These are phyloP conservation scores for Cadophora sp. DNA, from an alignment of 2,329 filamentous ascomycete genomes.

Conservation along the genomic window DNA sequence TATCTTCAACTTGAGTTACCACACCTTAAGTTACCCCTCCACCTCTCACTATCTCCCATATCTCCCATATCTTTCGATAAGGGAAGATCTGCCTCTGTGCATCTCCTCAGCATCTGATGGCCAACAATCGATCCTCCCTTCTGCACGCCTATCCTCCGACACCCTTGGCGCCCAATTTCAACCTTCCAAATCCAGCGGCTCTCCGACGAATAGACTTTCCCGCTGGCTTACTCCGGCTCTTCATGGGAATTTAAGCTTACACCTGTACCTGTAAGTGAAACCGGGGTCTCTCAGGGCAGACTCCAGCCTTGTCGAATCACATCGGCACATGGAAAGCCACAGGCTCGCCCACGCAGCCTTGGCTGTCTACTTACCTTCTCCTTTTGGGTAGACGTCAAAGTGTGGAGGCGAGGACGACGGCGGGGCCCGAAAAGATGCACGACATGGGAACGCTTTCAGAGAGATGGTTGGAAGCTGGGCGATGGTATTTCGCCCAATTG, in stretches of 20 bases:
- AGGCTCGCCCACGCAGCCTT: slow-evolving; percentile 18
- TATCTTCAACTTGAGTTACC: background rate
- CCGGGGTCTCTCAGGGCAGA: slow-evolving; percentile 15
- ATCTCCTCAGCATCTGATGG: background rate
- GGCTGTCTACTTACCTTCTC: slow-evolving; percentile 21
- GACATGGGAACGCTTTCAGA: background rate
- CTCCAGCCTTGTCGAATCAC: slow-evolving; percentile 24
- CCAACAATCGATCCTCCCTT: slow-evolving; percentile 17
- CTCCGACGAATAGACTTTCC: slow-evolving; percentile 24
- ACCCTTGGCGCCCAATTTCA: slow-evolving; percentile 19
- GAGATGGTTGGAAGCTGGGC: slow-evolving; percentile 14
- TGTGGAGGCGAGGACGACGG: slow-evolving; percentile 12
- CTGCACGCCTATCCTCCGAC: slow-evolving; percentile 10
- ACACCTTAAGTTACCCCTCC: slow-evolving; percentile 8
- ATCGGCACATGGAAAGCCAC: slow-evolving; percentile 26
- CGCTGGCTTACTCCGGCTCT: background rate
- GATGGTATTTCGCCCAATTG: slow-evolving; percentile 18
- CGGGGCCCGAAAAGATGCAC: slow-evolving; percentile 20
- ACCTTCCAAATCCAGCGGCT: slow-evolving; percentile 25
- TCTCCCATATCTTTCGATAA: slow-evolving; percentile 7
- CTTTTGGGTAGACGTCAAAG: slow-evolving; percentile 6
- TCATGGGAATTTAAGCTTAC: slow-evolving; percentile 23
- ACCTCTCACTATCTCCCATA: background rate
- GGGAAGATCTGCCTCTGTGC: background rate
- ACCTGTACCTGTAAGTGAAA: background rate